These are phyloP conservation scores for Nannizzia gypsea DNA, from an alignment of 2,329 filamentous ascomycete species.

Conservation along the genomic window DNA sequence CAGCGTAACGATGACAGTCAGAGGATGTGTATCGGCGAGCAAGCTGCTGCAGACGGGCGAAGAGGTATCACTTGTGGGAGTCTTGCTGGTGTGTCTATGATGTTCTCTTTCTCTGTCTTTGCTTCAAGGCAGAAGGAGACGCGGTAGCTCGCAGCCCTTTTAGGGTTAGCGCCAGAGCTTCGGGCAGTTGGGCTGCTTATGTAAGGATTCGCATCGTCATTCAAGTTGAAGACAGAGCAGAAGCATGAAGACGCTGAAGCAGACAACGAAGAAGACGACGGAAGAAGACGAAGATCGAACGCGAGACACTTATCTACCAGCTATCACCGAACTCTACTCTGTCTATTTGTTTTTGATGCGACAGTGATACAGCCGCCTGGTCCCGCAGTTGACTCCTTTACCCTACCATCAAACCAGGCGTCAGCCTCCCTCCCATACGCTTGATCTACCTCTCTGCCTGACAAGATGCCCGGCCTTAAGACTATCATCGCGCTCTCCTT, in stretches of 20 bases:
- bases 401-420: slow-evolving; percentile 6
- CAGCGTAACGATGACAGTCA: slow-evolving; percentile 11
- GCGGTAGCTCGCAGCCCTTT: slow-evolving; percentile 13
- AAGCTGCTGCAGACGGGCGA: not conserved
- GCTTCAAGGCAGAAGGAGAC: slow-evolving; percentile 13
- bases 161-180: slow-evolving; percentile 12
- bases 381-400: not conserved
- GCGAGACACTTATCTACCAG: not conserved
- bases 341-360: not conserved
- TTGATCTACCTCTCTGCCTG: not conserved
- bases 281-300: not conserved
- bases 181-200: not conserved
- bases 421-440: slow-evolving; percentile 7
- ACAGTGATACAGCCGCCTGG: not conserved
- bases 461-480: slow-evolving; percentile 75
- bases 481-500: slow-evolving; percentile 99
- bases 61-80: not conserved
- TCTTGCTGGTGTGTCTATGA: not conserved
- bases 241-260: not conserved
- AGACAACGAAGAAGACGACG: not conserved
- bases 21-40: not conserved
- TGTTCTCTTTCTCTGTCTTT: not conserved
- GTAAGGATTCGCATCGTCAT: not conserved
- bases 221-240: not conserved
- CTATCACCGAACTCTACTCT: not conserved